Base-by-base conservation (phyloP, 768 basidiomycete genomes). In the Trametes elegans region DNA sequence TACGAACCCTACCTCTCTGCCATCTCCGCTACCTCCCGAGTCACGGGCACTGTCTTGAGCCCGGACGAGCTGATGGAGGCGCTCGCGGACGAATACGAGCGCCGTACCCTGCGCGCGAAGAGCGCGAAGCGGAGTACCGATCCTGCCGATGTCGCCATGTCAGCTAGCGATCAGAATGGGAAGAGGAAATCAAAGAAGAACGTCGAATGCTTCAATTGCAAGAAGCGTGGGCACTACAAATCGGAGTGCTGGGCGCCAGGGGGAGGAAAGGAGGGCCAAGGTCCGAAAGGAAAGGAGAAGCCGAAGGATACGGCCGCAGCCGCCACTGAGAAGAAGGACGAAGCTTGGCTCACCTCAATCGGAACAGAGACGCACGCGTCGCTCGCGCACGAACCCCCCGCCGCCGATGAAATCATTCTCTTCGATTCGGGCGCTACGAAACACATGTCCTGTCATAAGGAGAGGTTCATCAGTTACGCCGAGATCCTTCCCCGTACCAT, bases 361-460 rank as follows among this genome's bases (percentile, higher is more conserved):
- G 18, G 21, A 21, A 23, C 39, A n/a, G 35, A 36, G 9, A n/a
- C 16, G 8, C 7, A 40, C 7, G 39, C 16, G 9, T 7, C 23
- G 39, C 39, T 40, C 39, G 39, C 39, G 18, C 39, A 23, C 8
- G 39, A 40, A 9, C 39, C 8, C 19, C 3, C 39, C 4, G 39
- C 23, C 19, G 16, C 19, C 18, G 39, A 40, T 13, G 39, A 40
- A 21, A 40, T 40, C n/a, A 40, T 40, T n/a, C n/a, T 38, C 8
- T 69, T 70, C 52, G 70, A 74, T 61, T 71, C 70, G n/a, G 71
- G 73, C 13, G 67, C 70, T 10, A 62, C 67, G 0, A 60, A 60
- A 13, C 73, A 73, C 53, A 69, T 74, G 66, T 66, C 68, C 0
- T 68, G 66, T 2, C 67, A 67, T 47, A 47, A 64, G 0, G 29